Conservation (phyloP, 2,329 filamentous ascomycete genomes). For the Calonectria leucothoes region DNA sequence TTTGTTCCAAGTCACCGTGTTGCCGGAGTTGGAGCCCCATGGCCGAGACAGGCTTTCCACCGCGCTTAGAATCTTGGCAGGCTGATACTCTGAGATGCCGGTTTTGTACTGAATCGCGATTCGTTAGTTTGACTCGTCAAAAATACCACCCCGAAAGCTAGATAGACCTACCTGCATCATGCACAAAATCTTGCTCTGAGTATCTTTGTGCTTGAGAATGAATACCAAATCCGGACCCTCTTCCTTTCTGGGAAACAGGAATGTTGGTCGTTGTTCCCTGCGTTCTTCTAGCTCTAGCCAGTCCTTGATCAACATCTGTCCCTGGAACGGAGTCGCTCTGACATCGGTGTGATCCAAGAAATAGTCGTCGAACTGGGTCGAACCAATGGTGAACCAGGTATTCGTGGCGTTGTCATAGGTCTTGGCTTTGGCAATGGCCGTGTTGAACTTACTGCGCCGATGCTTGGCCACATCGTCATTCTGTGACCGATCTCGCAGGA, state of each 20-base stretch:
- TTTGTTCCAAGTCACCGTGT: background rate
- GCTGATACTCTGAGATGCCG: background rate
- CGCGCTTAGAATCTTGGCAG: background rate
- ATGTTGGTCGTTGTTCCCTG: background rate
- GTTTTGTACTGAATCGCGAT: background rate
- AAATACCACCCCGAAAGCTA: accelerated
- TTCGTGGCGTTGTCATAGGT: background rate
- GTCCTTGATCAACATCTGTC: background rate
- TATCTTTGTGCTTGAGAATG: background rate
- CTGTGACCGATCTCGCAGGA: background rate
- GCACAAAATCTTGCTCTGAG: background rate
- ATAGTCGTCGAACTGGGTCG: background rate
- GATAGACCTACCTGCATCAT: background rate
- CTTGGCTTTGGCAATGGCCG: background rate
- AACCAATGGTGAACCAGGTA: background rate
- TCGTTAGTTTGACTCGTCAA: background rate
- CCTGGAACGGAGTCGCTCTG: background rate
- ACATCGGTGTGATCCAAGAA: background rate
- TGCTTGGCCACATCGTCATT: background rate
- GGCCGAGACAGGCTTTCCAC: background rate
- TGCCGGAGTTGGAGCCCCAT: background rate
- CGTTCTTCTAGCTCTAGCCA: background rate
- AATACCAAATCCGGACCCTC: background rate
- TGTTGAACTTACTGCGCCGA: background rate
- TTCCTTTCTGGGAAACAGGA: background rate